Evolutionary conservation across 2,329 filamentous ascomycete genomes (phyloP), one percentile per base, ranked within the genome.

Genomic region (Neofusicoccum umdonicola): DNA sequence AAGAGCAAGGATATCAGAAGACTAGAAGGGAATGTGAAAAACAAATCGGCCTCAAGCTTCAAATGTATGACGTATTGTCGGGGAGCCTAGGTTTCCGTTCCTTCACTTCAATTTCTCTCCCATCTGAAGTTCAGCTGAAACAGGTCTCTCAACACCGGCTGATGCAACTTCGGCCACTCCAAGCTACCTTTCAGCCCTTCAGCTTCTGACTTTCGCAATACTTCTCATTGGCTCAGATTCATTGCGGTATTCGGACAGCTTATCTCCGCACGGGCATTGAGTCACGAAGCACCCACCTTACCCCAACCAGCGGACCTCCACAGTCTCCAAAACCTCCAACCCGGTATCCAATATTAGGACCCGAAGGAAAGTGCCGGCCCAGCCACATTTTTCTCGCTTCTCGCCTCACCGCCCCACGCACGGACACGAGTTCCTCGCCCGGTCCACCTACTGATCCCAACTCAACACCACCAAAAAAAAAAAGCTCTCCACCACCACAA

Each of bases 201-300:
- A 56, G 41, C 12, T 58, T 48, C 56, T 60, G 19, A 60, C 56
- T 27, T 60, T 60, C 56, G 8, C 56, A 4, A 44, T 45, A 22
- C 27, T 15, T 19, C 41, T 19, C 27, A 60, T 60, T 60, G 56
- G 56, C n/a, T 6, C 31, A 22, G 11, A 47, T 6, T 37, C 27
- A n/a, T 5, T 37, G 31, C 56, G 56, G 47, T 60, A 60, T 11
- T 15, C 42, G 56, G 54, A 34, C 22, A 27, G 15, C 27, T 17
- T 37, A 47, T 19, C 56, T 35, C 42, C 31, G 56, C 56, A 60
- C 27, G 17, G n/a, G 9, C 9, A 31, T 58, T 19, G 50, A 45
- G 54, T 34, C 54, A 57, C 39, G 22, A 31, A 35, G 54, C 54
- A 58, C 54, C 54, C 35, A 56, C 37, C 22, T 22, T 13, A 17